Base-by-base conservation (phyloP, 1,284 basidiomycete genomes). In the Flammula alnicola region DNA sequence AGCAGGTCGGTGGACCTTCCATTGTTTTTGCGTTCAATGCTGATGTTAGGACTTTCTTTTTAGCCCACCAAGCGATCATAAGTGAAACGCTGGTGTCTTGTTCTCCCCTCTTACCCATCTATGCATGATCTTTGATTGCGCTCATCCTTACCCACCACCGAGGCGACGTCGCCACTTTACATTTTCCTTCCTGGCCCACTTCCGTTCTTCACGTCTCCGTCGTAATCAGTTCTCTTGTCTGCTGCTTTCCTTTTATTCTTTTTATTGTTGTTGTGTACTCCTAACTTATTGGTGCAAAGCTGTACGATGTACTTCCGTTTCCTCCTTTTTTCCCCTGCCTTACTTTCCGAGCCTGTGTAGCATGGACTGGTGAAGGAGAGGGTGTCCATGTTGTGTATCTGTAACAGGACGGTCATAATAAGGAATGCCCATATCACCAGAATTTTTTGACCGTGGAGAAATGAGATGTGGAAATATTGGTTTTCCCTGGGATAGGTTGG, bases 21-120 rank as follows among this genome's bases (percentile, higher is more conserved):
- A 12, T 16, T 47, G 2, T 14, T 22, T 11, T 19, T 10, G 46
- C 25, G 23, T 26, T 29, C 7, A 42, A 36, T 37, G 16, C 19
- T 53, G 14, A n/a, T 12, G 23, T 23, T n/a, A 26, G 3, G 11
- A 27, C 23, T 35, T 37, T 11, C 5, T 16, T 19, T 26, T n/a
- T 29, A 69, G 67, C 63, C 69, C 7, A 63, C 69, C 51, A 69
- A 68, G 65, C 63, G 67, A 37, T 63, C 64, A 49, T 71, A 56
- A 65, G 49, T 47, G 38, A 12, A 33, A 20, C n/a, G 32, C 26
- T 16, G 17, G 27, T 5, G 20, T 26, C 26, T 43, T 8, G 20
- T 25, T 22, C 31, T 26, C 25, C 16, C 12, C 19, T 44, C 26
- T 22, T 17, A 7, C 27, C 33, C 33, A 49, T 49, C 32, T 40